phyloP scores from a whole-genome alignment of 78 protist genomes.

The Guillardia theta region DNA sequence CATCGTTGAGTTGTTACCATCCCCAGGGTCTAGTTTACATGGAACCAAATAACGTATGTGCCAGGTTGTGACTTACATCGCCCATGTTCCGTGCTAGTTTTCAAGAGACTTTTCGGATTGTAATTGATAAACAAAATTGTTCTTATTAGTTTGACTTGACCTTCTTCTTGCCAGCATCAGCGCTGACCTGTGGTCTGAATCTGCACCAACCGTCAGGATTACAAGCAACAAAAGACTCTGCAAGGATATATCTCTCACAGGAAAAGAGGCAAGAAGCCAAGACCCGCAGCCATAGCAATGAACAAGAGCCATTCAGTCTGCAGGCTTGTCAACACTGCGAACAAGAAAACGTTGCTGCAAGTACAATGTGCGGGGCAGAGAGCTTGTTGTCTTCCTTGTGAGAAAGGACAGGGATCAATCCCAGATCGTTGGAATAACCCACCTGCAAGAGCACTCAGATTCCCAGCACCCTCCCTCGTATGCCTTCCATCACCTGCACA shows the following conservation, averaged over 20 bases:
- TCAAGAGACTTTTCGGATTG: no score
- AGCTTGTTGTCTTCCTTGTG: slow-evolving; percentile 5
- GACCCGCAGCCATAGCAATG: background rate
- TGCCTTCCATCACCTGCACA: background rate
- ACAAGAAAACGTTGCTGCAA: background rate
- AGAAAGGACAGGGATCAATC: background rate
- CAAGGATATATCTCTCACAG: background rate
- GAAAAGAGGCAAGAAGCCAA: background rate
- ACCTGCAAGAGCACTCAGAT: background rate
- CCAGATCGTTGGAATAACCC: background rate
- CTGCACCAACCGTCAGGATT: no score
- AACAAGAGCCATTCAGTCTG: background rate
- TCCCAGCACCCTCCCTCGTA: background rate
- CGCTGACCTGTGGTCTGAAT: no score
- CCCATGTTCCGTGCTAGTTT: no score
- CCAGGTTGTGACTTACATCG: no score
- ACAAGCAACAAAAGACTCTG: no score
- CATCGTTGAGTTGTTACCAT: no score
- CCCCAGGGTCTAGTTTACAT: no score
- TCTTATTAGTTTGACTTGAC: no score
- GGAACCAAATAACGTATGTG: no score
- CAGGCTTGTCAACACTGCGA: background rate
- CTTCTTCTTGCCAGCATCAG: no score
- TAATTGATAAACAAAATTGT: no score
- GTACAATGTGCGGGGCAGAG: background rate